Percentiles rank a stretch among this genome's conserved stretches.
phyloP scores from a whole-genome alignment of 2,329 filamentous ascomycete genomes.

The Fusarium albidum region DNA sequence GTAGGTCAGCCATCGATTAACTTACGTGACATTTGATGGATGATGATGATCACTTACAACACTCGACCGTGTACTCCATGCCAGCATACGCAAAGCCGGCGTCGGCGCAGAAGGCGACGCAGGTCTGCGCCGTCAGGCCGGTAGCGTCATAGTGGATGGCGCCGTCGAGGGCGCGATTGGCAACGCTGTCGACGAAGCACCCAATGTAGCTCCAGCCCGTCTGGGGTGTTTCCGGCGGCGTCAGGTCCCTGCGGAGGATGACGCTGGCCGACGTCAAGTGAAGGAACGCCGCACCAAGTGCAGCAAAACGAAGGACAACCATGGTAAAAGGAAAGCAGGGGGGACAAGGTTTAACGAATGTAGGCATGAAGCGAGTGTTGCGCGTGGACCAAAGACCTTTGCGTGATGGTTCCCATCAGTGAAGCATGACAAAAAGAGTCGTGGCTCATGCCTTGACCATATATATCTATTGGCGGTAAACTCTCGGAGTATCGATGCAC shows the following conservation, averaged over 20 bases:
- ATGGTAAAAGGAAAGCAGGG: constrained; percentile 11
- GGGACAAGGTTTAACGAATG: neutral
- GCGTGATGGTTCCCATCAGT: constrained; percentile 17
- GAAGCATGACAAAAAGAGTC: constrained; percentile 4
- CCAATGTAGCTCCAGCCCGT: constrained; percentile 36
- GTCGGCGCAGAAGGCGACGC: constrained; percentile 55
- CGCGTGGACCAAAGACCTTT: constrained; percentile 8
- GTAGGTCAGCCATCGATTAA: constrained; percentile 9
- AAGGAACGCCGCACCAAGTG: constrained; percentile 32
- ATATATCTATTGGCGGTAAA: constrained; percentile 28
- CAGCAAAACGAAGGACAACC: constrained; percentile 23
- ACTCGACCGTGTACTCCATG: constrained; percentile 58
- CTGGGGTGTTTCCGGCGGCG: constrained; percentile 24
- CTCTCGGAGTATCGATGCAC: constrained; percentile 5
- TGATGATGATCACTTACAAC: constrained; percentile 47
- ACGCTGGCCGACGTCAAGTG: constrained; percentile 31
- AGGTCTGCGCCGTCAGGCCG: constrained; percentile 51
- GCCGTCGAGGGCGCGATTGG: constrained; percentile 31
- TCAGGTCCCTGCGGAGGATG: constrained; percentile 34
- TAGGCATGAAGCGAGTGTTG: constrained; percentile 17
- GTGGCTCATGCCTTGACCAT: constrained; percentile 17
- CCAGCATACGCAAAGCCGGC: constrained; percentile 55
- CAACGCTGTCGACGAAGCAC: constrained; percentile 37
- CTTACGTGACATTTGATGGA: neutral
- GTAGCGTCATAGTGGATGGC: constrained; percentile 31